A percentile compares a stretch with the other conserved stretches of the same genome.
Evolutionary conservation across 768 basidiomycete species (phyloP).

Genomic region (Glaciozyma antarctica): DNA sequence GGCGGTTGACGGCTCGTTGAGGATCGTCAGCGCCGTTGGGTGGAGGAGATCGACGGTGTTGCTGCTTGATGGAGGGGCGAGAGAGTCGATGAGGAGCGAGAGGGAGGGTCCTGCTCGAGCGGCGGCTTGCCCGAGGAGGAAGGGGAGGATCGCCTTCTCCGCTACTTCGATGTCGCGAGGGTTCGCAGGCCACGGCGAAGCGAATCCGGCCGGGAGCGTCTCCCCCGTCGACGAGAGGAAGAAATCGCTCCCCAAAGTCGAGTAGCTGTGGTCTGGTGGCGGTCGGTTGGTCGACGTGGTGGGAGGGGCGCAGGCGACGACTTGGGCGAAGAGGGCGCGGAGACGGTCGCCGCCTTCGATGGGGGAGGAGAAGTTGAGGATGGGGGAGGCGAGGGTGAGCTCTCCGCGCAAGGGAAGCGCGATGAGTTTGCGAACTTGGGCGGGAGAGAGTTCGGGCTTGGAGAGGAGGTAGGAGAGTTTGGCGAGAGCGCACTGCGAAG

Average conservation of each 20-base stretch:
- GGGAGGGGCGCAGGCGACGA: constrained; percentile 21
- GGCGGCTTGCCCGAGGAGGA: constrained; percentile 29
- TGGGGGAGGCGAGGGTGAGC: constrained; percentile 53
- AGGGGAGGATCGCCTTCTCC: constrained; percentile 27
- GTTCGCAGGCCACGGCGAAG: constrained; percentile 22
- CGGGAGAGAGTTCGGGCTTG: constrained; percentile 61
- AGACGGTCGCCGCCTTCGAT: constrained; percentile 9
- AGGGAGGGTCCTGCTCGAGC: constrained; percentile 16
- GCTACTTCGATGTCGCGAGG: constrained; percentile 21
- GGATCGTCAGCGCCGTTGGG: constrained; percentile 1
- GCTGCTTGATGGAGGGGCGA: not conserved
- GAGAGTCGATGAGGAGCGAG: constrained; percentile 5
- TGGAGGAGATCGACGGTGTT: not conserved
- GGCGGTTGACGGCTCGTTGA: constrained; percentile 28
- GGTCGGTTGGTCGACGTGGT: constrained; percentile 2
- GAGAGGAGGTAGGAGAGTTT: constrained; percentile 85
- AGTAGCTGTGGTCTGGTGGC: not conserved
- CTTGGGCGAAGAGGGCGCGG: constrained; percentile 28
- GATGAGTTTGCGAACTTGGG: constrained; percentile 65
- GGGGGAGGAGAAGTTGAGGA: constrained; percentile 39
- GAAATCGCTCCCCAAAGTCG: not conserved
- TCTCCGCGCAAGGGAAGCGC: constrained; percentile 77
- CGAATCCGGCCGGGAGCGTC: constrained; percentile 16
- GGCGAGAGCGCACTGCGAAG: constrained; percentile 65
- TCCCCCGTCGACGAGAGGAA: not conserved